Percentiles rank a stretch among this genome's conserved stretches.
phyloP scores from a whole-genome alignment of 176 grass and related monocot species.

The Thinopyrum elongatum region DNA sequence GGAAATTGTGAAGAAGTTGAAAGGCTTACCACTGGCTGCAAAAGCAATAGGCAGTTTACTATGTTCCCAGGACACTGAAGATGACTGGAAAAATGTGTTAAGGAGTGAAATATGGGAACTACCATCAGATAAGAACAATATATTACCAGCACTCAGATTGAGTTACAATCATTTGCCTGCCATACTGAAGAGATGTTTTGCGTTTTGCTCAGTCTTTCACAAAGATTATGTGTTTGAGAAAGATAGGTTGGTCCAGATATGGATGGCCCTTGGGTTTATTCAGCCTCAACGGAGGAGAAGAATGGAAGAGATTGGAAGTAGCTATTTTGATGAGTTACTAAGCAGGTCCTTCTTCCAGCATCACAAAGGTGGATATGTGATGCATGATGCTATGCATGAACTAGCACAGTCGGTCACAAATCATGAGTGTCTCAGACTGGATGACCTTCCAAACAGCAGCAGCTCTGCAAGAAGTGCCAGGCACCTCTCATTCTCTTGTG shows the following conservation, averaged over 20 bases:
- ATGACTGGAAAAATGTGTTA: constrained; percentile 66
- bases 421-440: constrained; percentile 56
- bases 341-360: constrained; percentile 78
- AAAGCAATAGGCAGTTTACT: constrained; percentile 77
- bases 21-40: constrained; percentile 69
- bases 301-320: constrained; percentile 58
- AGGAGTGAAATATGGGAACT: constrained; percentile 82
- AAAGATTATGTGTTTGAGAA: constrained; percentile 77
- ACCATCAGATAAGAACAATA: constrained; percentile 60
- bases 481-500: constrained; percentile 67
- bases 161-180: constrained; percentile 73
- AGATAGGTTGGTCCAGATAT: constrained; percentile 55
- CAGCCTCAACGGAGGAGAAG: constrained; percentile 40
- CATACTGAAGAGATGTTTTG: constrained; percentile 72
- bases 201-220: constrained; percentile 73
- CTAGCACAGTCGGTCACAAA: constrained; percentile 60
- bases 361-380: constrained; percentile 62
- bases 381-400: constrained; percentile 87
- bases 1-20: constrained; percentile 77
- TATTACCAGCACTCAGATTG: constrained; percentile 75
- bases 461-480: constrained; percentile 28
- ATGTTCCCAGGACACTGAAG: constrained; percentile 44
- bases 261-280: constrained; percentile 78
- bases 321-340: constrained; percentile 69
- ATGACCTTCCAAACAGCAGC: constrained; percentile 13